phyloP scores from a whole-genome alignment of 2,329 filamentous ascomycete species.

The Chaetomium sp. region DNA sequence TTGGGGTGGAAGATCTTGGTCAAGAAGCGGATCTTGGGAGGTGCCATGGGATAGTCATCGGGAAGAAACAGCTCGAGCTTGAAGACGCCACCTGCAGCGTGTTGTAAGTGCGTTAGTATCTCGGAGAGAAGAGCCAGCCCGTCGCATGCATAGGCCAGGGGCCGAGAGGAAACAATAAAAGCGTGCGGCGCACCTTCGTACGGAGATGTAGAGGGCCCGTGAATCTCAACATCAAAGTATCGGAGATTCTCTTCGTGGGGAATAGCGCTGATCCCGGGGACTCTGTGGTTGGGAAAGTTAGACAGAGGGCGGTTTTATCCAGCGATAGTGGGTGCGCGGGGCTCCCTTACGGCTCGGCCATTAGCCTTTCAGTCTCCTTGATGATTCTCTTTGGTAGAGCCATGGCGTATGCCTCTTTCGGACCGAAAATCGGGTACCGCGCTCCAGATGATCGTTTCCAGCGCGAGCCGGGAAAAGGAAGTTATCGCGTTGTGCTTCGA shows the following conservation, averaged over 20 bases:
- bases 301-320: background rate
- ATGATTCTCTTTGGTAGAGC: slow-evolving; percentile 92
- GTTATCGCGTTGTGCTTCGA: no score
- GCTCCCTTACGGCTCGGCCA: slow-evolving; percentile 79
- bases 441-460: background rate
- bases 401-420: slow-evolving; percentile 37
- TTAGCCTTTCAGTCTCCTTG: slow-evolving; percentile 96
- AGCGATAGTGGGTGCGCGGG: background rate
- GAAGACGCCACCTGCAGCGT: slow-evolving; percentile 65
- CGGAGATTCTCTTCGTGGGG: slow-evolving; percentile 96
- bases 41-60: slow-evolving; percentile 98
- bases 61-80: slow-evolving; percentile 96
- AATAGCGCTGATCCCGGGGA: slow-evolving; percentile 90
- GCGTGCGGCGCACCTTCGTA: slow-evolving; percentile 67
- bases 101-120: slow-evolving; percentile 8
- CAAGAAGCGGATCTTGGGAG: slow-evolving; percentile 94
- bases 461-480: no score
- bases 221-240: slow-evolving; percentile 97
- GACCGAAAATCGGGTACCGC: background rate
- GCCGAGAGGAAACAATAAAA: slow-evolving; percentile 1
- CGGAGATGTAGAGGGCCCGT: slow-evolving; percentile 84
- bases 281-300: slow-evolving; percentile 45
- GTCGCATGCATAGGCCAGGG: background rate
- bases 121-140: background rate
- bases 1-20: slow-evolving; percentile 99